Evolutionary conservation across 805 yeast species (phyloP).

Genomic region (Yamadazyma takamatsuzukensis): DNA sequence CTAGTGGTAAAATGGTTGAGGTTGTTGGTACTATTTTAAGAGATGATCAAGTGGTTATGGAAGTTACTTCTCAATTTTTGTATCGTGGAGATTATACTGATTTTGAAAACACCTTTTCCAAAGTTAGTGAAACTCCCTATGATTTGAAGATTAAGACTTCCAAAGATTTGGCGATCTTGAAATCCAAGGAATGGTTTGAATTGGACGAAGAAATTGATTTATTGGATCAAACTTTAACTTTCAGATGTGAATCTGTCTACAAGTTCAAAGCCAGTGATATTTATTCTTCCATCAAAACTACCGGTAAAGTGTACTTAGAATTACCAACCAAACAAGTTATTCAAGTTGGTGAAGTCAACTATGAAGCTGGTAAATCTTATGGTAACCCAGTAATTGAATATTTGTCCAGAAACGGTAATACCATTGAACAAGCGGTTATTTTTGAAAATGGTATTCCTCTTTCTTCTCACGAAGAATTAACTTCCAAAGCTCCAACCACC

Average conservation of each 20-base stretch:
- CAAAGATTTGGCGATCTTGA: conserved; percentile 89
- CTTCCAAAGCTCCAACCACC: conserved; percentile 85
- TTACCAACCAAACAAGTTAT: conserved; percentile 87
- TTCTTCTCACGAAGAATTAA: conserved; percentile 57
- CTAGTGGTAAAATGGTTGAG: conserved; percentile 92
- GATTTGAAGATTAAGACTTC: conserved; percentile 68
- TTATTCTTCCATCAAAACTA: conserved; percentile 75
- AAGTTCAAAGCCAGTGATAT: conserved; percentile 74
- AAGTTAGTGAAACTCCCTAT: conserved; percentile 81
- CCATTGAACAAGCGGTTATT: conserved; percentile 89
- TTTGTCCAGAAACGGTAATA: conserved; percentile 83
- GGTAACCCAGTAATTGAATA: conserved; percentile 98
- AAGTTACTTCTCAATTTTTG: conserved; percentile 91
- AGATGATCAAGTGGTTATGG: conserved; percentile 79
- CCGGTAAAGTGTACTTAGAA: conserved; percentile 83
- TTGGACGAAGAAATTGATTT: conserved; percentile 67
- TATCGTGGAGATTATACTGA: conserved; percentile 91
- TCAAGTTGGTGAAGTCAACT: conserved; percentile 78
- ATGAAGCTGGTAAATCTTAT: conserved; percentile 86
- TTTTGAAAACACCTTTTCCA: conserved; percentile 88
- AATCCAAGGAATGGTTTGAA: conserved; percentile 98
- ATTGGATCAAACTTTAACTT: conserved; percentile 75
- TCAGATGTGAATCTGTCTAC: conserved; percentile 83
- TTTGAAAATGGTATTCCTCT: conserved; percentile 91
- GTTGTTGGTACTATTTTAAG: conserved; percentile 86